Percentiles rank a stretch among this genome's conserved stretches.
These are phyloP conservation scores for Aphanocladium album DNA, from an alignment of 2,329 filamentous ascomycete genomes.

Conservation along the genomic window DNA sequence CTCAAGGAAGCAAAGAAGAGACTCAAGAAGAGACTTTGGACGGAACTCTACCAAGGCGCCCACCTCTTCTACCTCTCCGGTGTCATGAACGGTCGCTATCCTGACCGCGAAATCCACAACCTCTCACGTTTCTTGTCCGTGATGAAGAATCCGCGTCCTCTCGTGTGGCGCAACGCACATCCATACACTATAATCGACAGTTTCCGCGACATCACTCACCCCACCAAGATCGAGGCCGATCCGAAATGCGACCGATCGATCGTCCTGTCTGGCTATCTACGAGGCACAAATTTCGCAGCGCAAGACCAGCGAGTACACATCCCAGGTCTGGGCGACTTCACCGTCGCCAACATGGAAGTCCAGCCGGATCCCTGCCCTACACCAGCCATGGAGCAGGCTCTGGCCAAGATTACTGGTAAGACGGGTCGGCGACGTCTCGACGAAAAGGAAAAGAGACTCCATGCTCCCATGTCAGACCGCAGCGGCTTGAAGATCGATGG, in stretches of 20 bases:
- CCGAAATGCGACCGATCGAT: conserved; percentile 86
- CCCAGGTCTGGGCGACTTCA: conserved; percentile 85
- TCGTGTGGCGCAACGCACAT: conserved; percentile 94
- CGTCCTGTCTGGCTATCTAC: conserved; percentile 85
- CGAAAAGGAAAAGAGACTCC: conserved; percentile 94
- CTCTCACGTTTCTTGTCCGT: conserved; percentile 91
- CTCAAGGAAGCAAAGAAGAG: conserved; percentile 93
- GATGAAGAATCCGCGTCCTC: conserved; percentile 97
- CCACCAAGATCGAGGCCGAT: conserved; percentile 83
- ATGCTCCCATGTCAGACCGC: conserved; percentile 97
- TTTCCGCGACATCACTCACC: conserved; percentile 91
- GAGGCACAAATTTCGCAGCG: conserved; percentile 89
- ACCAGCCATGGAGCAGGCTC: conserved; percentile 79
- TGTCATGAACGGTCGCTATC: conserved; percentile 94
- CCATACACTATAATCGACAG: conserved; percentile 91
- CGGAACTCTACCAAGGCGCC: conserved; percentile 91
- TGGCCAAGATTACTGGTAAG: conserved; percentile 81
- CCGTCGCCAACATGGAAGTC: conserved; percentile 75
- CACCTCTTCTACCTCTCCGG: conserved; percentile 96
- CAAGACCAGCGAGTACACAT: conserved; percentile 84
- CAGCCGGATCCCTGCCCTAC: conserved; percentile 95
- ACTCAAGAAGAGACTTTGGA: conserved; percentile 94
- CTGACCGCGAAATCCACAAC: conserved; percentile 94
- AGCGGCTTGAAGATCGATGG: conserved; percentile 95
- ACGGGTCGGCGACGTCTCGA: conserved; percentile 74